Evolutionary conservation across 225 moss, liverwort and hornwort species (phyloP).

Genomic region (Climacium dendroides): DNA sequence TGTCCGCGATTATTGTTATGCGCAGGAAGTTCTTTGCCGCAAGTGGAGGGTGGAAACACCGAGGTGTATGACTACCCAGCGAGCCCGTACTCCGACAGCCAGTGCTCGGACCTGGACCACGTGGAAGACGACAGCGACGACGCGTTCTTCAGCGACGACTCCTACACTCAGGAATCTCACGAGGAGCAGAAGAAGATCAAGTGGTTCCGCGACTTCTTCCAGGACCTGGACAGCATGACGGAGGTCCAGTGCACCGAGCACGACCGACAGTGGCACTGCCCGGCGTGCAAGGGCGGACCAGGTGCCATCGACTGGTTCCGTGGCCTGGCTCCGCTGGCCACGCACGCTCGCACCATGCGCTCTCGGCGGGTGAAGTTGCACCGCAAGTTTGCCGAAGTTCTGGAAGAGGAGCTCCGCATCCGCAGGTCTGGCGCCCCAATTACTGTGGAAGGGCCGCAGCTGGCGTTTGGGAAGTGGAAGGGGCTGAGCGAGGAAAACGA

Average conservation of each 20-base stretch:
- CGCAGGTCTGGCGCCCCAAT: conserved; percentile 35
- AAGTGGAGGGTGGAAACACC: background rate
- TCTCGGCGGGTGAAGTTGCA: conserved; percentile 92
- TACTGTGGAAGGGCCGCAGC: conserved; percentile 22
- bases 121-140: conserved; percentile 76
- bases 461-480: conserved; percentile 78
- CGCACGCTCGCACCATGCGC: conserved; percentile 84
- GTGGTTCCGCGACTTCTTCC: conserved; percentile 92
- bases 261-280: conserved; percentile 97
- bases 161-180: conserved; percentile 54
- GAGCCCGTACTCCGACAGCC: conserved; percentile 74
- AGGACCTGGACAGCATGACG: conserved; percentile 61
- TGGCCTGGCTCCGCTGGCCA: conserved; percentile 68
- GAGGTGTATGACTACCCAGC: conserved; percentile 58
- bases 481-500: conserved; percentile 61
- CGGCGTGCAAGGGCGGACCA: conserved; percentile 83
- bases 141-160: conserved; percentile 63
- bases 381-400: conserved; percentile 66
- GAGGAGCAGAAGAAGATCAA: conserved; percentile 59
- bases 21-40: conserved; percentile 2
- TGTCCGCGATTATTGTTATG: background rate
- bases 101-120: conserved; percentile 59
- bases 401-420: conserved; percentile 79
- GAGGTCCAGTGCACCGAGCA: conserved; percentile 61
- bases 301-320: conserved; percentile 98